A percentile compares a stretch with the other conserved stretches of the same genome.
phyloP scores from a whole-genome alignment of 768 basidiomycete species.

The Scleroderma bovista region DNA sequence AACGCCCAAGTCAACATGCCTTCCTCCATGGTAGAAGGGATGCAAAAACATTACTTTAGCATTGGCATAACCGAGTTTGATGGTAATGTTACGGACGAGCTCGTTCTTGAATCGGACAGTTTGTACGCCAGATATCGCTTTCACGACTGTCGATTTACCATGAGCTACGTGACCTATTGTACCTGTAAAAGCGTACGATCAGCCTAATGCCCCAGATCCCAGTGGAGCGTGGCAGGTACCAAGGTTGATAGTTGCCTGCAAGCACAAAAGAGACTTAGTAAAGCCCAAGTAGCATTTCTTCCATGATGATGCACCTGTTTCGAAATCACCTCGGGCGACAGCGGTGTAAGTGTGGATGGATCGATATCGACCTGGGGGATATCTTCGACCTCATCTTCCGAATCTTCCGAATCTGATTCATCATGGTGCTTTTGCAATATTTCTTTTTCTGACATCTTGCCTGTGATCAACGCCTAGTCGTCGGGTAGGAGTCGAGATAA shows the following conservation, averaged over 20 bases:
- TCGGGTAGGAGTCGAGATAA: neutral
- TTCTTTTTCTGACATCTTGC: conserved; percentile 64
- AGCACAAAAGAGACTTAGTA: neutral
- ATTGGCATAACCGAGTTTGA: conserved; percentile 98
- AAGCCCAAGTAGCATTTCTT: neutral
- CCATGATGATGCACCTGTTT: conserved; percentile 63
- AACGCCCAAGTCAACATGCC: neutral
- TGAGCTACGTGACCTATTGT: conserved; percentile 99
- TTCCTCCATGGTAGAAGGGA: too few species aligned
- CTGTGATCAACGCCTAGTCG: neutral
- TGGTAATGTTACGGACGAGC: conserved; percentile 97
- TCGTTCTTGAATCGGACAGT: conserved; percentile 99
- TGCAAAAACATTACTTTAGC: conserved; percentile 70
- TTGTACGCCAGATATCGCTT: conserved; percentile 97
- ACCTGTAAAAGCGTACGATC: conserved; percentile 40
- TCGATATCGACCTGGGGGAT: conserved; percentile 74
- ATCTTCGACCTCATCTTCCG: conserved; percentile 47
- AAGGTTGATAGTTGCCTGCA: conserved; percentile 89
- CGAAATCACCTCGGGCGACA: conserved; percentile 86
- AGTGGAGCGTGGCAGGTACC: conserved; percentile 38
- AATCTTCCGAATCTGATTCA: conserved; percentile 70
- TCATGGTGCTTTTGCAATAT: conserved; percentile 56
- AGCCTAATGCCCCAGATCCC: too few species aligned
- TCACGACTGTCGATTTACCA: conserved; percentile 94
- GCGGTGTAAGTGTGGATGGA: conserved; percentile 73